Evolutionary conservation across 2,329 filamentous ascomycete genomes (phyloP), one percentile per base, ranked within the genome.

Genomic region (Talaromyces islandicus): DNA sequence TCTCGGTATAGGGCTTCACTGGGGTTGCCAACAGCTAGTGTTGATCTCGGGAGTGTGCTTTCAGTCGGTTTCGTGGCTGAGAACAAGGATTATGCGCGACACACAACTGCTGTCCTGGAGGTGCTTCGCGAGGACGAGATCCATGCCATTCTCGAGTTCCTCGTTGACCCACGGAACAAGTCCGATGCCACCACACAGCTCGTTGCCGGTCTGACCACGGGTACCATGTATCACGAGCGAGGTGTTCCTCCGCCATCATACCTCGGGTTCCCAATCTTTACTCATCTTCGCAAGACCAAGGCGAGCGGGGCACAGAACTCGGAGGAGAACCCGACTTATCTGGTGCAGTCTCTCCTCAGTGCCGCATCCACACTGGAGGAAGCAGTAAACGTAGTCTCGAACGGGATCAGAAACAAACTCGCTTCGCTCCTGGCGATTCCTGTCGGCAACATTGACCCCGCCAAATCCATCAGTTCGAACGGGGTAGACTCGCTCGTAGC

Each of bases 31-130:
- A 67, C 64, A 32, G 59, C 65, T 25, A 64, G 66, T 24, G 57
- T 73, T 9, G 70, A 73, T 53, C 63, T 77, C 0, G 73, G 73
- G 12, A 66, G 65, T 43, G 69, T 77, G n/a, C 64, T 69, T 0
- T 68, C 64, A 11, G 68, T 74, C 1, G 74, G 74, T 3, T 73
- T 68, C 64, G 66, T 72, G 1, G 68, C 70, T 4, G 70, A 73
- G 46, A 69, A 71, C 51, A 58, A 56, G 9, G 58, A 62, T n/a
- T 54, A 60, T 14, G 53, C 53, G 19, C 43, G 54, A 11, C 55
- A 59, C 30, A 35, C 58, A 6, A 58, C 61, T 11, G 58, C 55
- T 43, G 27, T 63, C 4, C 32, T 63, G 5, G 58, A 60, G n/a
- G 46, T 58, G 10, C 58, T 65, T 29, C 64, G 59, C 6, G 63